Conservation (phyloP, 164 flowering plant species). For the Umbilicus rupestris region DNA sequence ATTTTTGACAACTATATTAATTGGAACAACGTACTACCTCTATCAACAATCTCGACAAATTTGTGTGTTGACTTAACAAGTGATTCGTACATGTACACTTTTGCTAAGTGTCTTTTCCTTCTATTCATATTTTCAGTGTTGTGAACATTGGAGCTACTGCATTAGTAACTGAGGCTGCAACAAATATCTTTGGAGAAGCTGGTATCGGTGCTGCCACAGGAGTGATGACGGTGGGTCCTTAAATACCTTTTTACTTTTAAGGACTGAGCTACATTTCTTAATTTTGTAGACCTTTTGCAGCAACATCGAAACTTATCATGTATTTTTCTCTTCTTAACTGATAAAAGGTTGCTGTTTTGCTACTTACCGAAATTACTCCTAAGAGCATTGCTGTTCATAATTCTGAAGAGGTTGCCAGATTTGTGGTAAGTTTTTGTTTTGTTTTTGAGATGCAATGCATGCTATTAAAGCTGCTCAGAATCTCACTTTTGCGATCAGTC, state of each 20-base stretch:
- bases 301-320: neutral
- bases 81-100: neutral
- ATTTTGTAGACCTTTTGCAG: neutral
- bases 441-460: neutral
- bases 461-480: neutral
- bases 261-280: neutral
- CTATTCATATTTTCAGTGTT: slow-evolving; percentile 36
- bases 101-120: slow-evolving; percentile 11
- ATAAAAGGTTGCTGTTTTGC: slow-evolving; percentile 79
- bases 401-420: slow-evolving; percentile 89
- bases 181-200: slow-evolving; percentile 93
- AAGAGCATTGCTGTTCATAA: slow-evolving; percentile 96
- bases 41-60: neutral
- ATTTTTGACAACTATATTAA: slow-evolving; percentile 91
- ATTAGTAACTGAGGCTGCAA: slow-evolving; percentile 95
- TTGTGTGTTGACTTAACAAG: neutral
- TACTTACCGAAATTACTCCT: slow-evolving; percentile 96
- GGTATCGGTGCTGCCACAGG: slow-evolving; percentile 98
- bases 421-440: slow-evolving; percentile 68
- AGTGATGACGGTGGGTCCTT: slow-evolving; percentile 80
- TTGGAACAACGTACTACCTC: slow-evolving; percentile 86
- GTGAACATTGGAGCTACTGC: slow-evolving; percentile 99
- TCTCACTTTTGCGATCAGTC: neutral
- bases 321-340: slow-evolving; percentile 3
- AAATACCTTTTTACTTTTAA: neutral